Conservation (phyloP, 345 rosid genomes). For the Gossypium bickii region DNA sequence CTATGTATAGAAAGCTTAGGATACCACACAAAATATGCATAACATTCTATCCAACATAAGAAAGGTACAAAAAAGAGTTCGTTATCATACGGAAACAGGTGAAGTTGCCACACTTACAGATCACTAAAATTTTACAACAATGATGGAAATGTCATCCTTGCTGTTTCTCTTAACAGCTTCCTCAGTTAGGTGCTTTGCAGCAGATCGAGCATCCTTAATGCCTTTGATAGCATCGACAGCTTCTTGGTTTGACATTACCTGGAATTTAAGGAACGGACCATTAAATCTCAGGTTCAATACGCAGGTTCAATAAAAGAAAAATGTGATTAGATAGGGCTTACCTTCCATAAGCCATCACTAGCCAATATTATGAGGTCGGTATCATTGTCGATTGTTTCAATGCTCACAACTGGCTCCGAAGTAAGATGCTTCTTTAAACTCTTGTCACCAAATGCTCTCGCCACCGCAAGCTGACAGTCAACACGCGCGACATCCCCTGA, state of each 20-base stretch:
- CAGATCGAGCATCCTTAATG: too few species aligned
- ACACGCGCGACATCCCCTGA: slow-evolving; percentile 90
- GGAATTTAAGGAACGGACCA: background rate
- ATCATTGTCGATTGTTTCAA: slow-evolving; percentile 52
- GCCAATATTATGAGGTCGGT: slow-evolving; percentile 71
- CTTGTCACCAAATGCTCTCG: slow-evolving; percentile 93
- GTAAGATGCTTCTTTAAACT: slow-evolving; percentile 80
- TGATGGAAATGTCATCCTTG: too few species aligned
- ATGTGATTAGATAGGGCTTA: slow-evolving; percentile 14
- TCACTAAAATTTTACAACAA: too few species aligned
- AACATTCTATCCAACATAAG: too few species aligned
- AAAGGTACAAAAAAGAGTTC: too few species aligned
- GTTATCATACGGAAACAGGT: too few species aligned
- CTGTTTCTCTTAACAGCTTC: too few species aligned
- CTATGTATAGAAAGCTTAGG: too few species aligned
- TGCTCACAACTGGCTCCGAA: slow-evolving; percentile 68
- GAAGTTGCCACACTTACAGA: too few species aligned
- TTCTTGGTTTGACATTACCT: slow-evolving; percentile 92
- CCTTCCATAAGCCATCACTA: slow-evolving; percentile 96
- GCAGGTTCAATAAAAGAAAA: background rate
- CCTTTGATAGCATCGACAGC: slow-evolving; percentile 44
- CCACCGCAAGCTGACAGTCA: slow-evolving; percentile 89
- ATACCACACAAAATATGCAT: too few species aligned
- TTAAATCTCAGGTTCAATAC: background rate
- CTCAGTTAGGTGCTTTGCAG: too few species aligned